Conservation (phyloP, 129 eudicot species). For the Pulicaria dysenterica region DNA sequence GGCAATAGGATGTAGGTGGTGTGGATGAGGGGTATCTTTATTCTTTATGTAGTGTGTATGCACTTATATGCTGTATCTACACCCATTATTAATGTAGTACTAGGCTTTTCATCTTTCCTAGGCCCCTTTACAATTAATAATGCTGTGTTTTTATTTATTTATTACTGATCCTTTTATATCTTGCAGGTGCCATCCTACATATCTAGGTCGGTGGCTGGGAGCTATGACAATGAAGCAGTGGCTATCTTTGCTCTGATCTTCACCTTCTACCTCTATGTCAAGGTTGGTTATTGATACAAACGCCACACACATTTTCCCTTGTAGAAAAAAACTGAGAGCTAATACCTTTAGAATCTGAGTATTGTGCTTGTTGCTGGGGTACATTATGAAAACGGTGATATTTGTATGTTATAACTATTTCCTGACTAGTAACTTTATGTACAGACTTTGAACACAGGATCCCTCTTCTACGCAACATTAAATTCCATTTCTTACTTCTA, state of each 20-base stretch:
- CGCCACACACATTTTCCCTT: constrained; percentile 2
- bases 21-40: not conserved
- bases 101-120: not conserved
- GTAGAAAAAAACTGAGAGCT: not conserved
- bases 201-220: constrained; percentile 99
- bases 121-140: constrained; percentile 9
- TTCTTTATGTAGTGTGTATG: not conserved
- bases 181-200: constrained; percentile 96
- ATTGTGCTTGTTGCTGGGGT: constrained; percentile 24
- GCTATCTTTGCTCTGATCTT: constrained; percentile 96
- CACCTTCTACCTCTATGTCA: constrained; percentile 90
- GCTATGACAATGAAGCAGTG: constrained; percentile 99
- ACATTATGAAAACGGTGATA: constrained; percentile 1
- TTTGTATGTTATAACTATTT: constrained; percentile 19
- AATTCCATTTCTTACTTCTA: constrained; percentile 92
- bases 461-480: constrained; percentile 88
- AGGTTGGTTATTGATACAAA: constrained; percentile 49
- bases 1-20: constrained; percentile 1
- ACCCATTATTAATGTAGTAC: not conserved
- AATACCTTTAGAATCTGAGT: not conserved
- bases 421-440: constrained; percentile 29
- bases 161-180: constrained; percentile 17
- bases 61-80: constrained; percentile 6
- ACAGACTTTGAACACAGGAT: constrained; percentile 98
- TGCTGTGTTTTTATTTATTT: not conserved